phyloP scores from a whole-genome alignment of 495 filamentous ascomycete species.

The Penicillium malachiteum region DNA sequence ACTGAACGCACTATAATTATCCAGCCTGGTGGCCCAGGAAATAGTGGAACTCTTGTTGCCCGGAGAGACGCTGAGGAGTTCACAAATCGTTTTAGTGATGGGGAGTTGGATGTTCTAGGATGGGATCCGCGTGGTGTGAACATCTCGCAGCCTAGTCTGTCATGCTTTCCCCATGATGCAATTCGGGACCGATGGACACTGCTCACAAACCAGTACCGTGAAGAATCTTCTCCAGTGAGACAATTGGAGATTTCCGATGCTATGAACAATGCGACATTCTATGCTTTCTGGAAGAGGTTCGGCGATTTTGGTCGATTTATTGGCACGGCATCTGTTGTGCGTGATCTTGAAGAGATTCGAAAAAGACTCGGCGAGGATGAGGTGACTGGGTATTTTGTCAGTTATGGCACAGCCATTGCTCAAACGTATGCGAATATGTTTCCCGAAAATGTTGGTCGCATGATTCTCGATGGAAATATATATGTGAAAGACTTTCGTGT shows the following conservation, averaged over 20 bases:
- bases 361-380: conserved; percentile 15
- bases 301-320: conserved; percentile 21
- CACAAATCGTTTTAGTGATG: conserved; percentile 18
- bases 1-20: conserved; percentile 22
- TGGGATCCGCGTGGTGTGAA: conserved; percentile 23
- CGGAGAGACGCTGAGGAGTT: conserved; percentile 15
- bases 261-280: conserved; percentile 20
- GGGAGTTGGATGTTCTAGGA: conserved; percentile 13
- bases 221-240: conserved; percentile 3
- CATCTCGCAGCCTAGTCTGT: conserved; percentile 10
- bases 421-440: conserved; percentile 24
- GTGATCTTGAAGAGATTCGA: conserved; percentile 20
- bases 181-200: conserved; percentile 18
- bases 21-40: conserved; percentile 18
- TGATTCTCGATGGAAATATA: conserved; percentile 20
- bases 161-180: conserved; percentile 15
- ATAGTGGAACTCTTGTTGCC: conserved; percentile 12
- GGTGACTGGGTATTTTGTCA: conserved; percentile 18
- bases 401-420: conserved; percentile 19
- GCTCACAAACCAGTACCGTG: conserved; percentile 9
- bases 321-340: conserved; percentile 17
- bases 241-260: conserved; percentile 16
- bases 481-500: conserved; percentile 20
- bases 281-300: conserved; percentile 13
- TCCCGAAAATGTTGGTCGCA: conserved; percentile 12